Percentiles rank a stretch among this genome's conserved stretches.
phyloP scores from a whole-genome alignment of 768 basidiomycete genomes.

The Mycena latifolia region DNA sequence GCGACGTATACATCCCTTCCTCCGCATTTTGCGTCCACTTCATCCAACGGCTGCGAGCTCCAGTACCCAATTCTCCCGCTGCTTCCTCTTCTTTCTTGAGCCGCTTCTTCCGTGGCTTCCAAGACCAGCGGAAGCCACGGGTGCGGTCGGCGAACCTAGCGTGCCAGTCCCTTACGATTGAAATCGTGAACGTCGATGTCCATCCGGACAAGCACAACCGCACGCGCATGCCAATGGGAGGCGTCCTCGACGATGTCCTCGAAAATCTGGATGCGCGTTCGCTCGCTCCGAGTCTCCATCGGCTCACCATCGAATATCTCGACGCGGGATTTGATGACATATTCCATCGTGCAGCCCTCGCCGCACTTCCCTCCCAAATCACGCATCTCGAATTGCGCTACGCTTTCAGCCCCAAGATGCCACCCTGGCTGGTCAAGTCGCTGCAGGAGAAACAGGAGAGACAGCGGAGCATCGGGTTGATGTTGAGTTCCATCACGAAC shows the following conservation, averaged over 20 bases:
- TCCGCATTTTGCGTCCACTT: conserved; percentile 33
- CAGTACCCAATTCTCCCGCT: not conserved
- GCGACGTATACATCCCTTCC: conserved; percentile 38
- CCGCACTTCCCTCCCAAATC: conserved; percentile 13
- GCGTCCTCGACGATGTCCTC: conserved; percentile 19
- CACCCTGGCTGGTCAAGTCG: not conserved
- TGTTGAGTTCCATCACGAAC: too few species aligned
- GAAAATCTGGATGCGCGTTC: conserved; percentile 8
- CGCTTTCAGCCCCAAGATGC: conserved; percentile 8
- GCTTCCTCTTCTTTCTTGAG: not conserved
- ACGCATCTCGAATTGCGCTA: conserved; percentile 22
- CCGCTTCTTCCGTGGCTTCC: not conserved
- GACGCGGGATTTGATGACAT: conserved; percentile 21
- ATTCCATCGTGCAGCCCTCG: conserved; percentile 12
- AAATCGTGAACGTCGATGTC: conserved; percentile 8
- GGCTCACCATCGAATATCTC: conserved; percentile 22
- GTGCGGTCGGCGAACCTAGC: conserved; percentile 18
- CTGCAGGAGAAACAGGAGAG: not conserved
- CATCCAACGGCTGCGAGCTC: conserved; percentile 2
- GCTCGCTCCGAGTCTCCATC: conserved; percentile 18
- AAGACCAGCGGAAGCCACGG: not conserved
- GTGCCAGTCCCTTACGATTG: conserved; percentile 23
- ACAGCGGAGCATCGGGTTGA: not conserved
- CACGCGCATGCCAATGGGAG: conserved; percentile 11
- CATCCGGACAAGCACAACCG: not conserved